Conservation (phyloP, 257 asterid genomes). For the Scutellaria baicalensis region DNA sequence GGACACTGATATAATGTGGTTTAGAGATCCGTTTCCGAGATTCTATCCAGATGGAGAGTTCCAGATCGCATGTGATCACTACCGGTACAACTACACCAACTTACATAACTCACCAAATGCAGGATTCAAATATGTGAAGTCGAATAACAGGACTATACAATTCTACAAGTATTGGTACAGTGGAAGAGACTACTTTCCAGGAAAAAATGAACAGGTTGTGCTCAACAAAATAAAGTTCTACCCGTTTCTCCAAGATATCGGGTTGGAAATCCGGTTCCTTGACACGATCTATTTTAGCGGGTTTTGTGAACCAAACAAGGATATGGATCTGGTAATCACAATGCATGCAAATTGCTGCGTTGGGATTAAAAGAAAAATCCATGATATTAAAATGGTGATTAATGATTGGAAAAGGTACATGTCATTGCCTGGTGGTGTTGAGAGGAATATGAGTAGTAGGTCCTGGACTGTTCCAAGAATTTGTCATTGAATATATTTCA, state of each 20-base stretch:
- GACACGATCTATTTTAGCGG: conserved; percentile 52
- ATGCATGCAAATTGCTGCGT: conserved; percentile 66
- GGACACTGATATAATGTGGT: conserved; percentile 66
- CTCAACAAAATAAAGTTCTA: conserved; percentile 34
- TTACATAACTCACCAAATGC: conserved; percentile 41
- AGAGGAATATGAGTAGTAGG: conserved; percentile 12
- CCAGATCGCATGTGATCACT: conserved; percentile 57
- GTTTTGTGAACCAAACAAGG: conserved; percentile 46
- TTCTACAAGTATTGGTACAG: conserved; percentile 48
- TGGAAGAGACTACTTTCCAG: conserved; percentile 24
- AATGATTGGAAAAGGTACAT: conserved; percentile 44
- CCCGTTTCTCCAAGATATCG: conserved; percentile 23
- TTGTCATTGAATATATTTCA: conserved; percentile 20
- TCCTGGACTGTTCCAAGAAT: conserved; percentile 39
- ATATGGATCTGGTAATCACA: conserved; percentile 40
- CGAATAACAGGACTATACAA: conserved; percentile 35
- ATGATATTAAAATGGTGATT: conserved; percentile 40
- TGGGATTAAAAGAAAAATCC: conserved; percentile 45
- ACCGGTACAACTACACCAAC: conserved; percentile 20
- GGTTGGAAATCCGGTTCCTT: conserved; percentile 39
- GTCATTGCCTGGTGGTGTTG: background rate
- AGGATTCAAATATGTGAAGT: conserved; percentile 48
- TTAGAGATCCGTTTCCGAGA: conserved; percentile 44
- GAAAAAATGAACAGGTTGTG: conserved; percentile 55
- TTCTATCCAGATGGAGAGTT: conserved; percentile 44